These are phyloP conservation scores for Tricholoma sp. DNA, from an alignment of 768 basidiomycete species.

Conservation along the genomic window DNA sequence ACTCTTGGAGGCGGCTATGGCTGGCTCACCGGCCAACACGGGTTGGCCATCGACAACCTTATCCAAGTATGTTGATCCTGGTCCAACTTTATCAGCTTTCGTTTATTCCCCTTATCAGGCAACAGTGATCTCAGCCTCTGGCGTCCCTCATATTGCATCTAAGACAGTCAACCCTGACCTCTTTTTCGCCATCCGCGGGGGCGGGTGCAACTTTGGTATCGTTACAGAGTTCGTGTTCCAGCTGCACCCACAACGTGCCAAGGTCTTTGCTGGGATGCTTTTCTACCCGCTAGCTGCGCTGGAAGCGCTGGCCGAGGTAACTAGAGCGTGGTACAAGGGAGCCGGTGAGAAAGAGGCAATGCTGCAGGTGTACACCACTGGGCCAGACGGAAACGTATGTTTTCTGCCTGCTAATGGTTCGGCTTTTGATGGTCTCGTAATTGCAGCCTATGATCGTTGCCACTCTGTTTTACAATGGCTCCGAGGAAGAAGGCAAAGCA, in stretches of 20 bases:
- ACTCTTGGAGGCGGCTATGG: slow-evolving; percentile 53
- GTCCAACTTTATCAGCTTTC: background rate
- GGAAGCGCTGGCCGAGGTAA: slow-evolving; percentile 25
- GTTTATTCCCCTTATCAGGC: slow-evolving; percentile 1
- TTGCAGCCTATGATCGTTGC: slow-evolving; percentile 34
- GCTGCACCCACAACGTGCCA: slow-evolving; percentile 43
- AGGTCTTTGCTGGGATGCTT: slow-evolving; percentile 38
- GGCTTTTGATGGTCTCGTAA: background rate
- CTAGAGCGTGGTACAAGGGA: slow-evolving; percentile 33
- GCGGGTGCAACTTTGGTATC: slow-evolving; percentile 52
- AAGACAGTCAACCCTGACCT: slow-evolving; percentile 37
- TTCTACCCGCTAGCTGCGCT: slow-evolving; percentile 27
- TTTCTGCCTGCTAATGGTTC: background rate
- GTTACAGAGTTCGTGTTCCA: slow-evolving; percentile 46
- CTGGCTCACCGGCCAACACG: slow-evolving; percentile 39
- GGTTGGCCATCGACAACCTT: slow-evolving; percentile 46
- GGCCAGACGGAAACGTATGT: slow-evolving; percentile 35
- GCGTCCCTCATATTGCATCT: slow-evolving; percentile 18
- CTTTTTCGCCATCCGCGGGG: slow-evolving; percentile 50
- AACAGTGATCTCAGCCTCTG: slow-evolving; percentile 15
- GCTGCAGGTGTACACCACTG: slow-evolving; percentile 27
- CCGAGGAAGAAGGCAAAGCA: slow-evolving; percentile 41
- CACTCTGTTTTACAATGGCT: slow-evolving; percentile 43
- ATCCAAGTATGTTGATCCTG: slow-evolving; percentile 20
- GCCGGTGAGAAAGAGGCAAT: slow-evolving; percentile 35